Conservation (phyloP, 306 rosid species). For the Castanospermum australe region DNA sequence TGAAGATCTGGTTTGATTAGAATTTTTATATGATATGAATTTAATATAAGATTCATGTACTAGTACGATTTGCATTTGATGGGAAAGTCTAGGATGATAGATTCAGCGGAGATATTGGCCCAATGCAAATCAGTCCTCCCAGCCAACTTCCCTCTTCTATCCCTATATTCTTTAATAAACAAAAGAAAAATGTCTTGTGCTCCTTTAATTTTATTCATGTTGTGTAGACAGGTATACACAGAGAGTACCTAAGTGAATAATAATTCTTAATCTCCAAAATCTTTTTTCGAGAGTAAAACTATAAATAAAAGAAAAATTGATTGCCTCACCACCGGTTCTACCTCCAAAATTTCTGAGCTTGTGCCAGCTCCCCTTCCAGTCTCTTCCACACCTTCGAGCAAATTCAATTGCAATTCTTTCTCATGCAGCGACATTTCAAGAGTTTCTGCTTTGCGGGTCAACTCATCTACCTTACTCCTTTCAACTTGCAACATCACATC, state of each 20-base stretch:
- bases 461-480: constrained; percentile 70
- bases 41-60: neutral
- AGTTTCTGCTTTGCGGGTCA: constrained; percentile 56
- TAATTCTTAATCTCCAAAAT: neutral
- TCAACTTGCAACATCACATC: constrained; percentile 71
- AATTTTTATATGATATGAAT: neutral
- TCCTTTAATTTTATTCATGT: neutral
- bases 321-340: constrained; percentile 82
- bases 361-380: constrained; percentile 47
- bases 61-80: neutral
- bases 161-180: no score
- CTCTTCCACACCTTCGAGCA: constrained; percentile 77
- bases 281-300: neutral
- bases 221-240: neutral
- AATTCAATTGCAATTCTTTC: constrained; percentile 68
- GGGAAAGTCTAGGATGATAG: neutral
- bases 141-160: neutral
- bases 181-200: no score
- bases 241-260: neutral
- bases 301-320: constrained; percentile 12
- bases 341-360: constrained; percentile 77
- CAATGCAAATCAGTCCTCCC: neutral
- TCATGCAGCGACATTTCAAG: constrained; percentile 69
- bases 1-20: constrained; percentile 4
- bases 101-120: neutral